Evolutionary conservation across 345 rosid genomes (phyloP).

Genomic region (Streptanthus diversifolius): DNA sequence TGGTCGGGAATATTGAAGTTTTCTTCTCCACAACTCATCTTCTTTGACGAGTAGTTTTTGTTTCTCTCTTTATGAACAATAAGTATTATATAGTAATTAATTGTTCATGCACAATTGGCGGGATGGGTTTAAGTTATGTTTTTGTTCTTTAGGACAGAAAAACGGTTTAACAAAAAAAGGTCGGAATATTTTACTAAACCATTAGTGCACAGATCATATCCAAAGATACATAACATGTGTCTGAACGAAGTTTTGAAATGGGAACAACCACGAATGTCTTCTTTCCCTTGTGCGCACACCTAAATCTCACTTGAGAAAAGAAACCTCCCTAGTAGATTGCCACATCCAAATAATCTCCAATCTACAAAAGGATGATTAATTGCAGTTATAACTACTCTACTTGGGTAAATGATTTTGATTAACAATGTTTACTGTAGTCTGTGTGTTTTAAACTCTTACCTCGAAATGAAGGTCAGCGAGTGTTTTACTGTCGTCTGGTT

Average conservation of each 20-base stretch:
- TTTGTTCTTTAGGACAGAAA: not conserved
- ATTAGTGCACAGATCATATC: slow-evolving; percentile 8
- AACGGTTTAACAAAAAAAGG: not conserved
- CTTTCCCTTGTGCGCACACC: slow-evolving; percentile 7
- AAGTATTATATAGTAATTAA: not conserved
- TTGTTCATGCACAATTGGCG: not conserved
- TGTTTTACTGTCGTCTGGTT: slow-evolving; percentile 68
- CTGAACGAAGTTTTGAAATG: slow-evolving; percentile 11
- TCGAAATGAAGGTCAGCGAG: slow-evolving; percentile 75
- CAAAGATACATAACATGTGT: slow-evolving; percentile 19
- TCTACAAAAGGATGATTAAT: slow-evolving; percentile 40
- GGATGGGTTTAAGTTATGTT: not conserved
- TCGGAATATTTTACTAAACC: not conserved
- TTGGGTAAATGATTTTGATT: not conserved
- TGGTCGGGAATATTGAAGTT: too few relatives aligned
- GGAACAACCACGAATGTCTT: slow-evolving; percentile 9
- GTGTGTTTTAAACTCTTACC: slow-evolving; percentile 38
- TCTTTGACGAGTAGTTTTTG: too few relatives aligned
- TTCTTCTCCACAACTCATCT: too few relatives aligned
- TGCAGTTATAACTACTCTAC: slow-evolving; percentile 6
- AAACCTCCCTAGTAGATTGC: slow-evolving; percentile 41
- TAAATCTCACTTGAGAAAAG: not conserved
- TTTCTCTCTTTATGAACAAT: too few relatives aligned
- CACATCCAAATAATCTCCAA: slow-evolving; percentile 93
- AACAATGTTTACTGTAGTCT: not conserved